Base-by-base conservation (phyloP, 2,329 filamentous ascomycete species). In the Rosellinia necatrix region DNA sequence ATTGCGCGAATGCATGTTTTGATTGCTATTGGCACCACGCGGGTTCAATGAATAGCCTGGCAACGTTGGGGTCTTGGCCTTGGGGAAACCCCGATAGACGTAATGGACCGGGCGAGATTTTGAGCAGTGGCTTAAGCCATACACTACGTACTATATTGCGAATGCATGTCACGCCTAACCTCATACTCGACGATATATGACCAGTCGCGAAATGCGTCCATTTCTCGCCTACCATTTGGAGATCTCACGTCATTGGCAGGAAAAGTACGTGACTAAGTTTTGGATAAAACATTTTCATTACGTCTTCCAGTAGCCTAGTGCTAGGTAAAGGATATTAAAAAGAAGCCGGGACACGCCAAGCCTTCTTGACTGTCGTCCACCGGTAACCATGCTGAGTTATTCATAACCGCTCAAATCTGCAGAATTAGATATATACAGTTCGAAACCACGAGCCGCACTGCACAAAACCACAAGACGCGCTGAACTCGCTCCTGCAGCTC, bases 1-100 rank as follows among this genome's bases (percentile, higher is more conserved):
- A 66, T 71, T 89, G 9, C 84, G 80, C 70, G 87, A 91, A 71
- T 83, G 83, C 63, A 75, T 80, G 35, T 84, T 86, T 61, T 88
- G 50, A 62, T 46, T n/a, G n/a, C n/a, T n/a, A n/a, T n/a, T n/a
- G n/a, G n/a, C n/a, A n/a, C n/a, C n/a, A n/a, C n/a, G n/a, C n/a
- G n/a, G n/a, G n/a, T n/a, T n/a, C n/a, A n/a, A n/a, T n/a, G n/a
- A n/a, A n/a, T n/a, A n/a, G n/a, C n/a, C n/a, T n/a, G n/a, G n/a
- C n/a, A n/a, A n/a, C n/a, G n/a, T n/a, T n/a, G n/a, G n/a, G n/a
- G n/a, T n/a, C n/a, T n/a, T n/a, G n/a, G n/a, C n/a, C n/a, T n/a
- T n/a, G n/a, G n/a, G n/a, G n/a, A n/a, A n/a, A n/a, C n/a, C n/a
- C n/a, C n/a, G n/a, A n/a, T n/a, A n/a, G n/a, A n/a, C n/a, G n/a